These are phyloP conservation scores for Glonium stellatum DNA, from an alignment of 495 filamentous ascomycete genomes.

Conservation along the genomic window DNA sequence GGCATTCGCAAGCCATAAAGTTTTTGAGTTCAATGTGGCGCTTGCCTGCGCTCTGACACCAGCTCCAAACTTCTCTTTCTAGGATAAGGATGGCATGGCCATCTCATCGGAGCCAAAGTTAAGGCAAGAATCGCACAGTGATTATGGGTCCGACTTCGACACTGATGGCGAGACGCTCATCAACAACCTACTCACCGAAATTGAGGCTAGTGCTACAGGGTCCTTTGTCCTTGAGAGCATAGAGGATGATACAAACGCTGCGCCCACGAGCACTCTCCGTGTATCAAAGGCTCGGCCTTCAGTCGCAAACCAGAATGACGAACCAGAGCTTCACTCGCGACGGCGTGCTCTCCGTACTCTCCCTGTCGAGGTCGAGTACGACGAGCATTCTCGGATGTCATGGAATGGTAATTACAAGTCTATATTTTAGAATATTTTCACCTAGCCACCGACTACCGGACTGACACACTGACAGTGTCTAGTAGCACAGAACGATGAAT, in stretches of 20 bases:
- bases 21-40: background rate
- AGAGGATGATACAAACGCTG: conserved; percentile 17
- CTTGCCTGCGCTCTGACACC: background rate
- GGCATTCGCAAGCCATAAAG: background rate
- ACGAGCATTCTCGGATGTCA: conserved; percentile 8
- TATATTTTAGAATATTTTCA: background rate
- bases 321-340: background rate
- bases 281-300: background rate
- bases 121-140: conserved; percentile 19
- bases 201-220: conserved; percentile 13
- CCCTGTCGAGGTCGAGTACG: conserved; percentile 26
- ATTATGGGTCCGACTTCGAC: conserved; percentile 40
- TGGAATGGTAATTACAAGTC: conserved; percentile 12
- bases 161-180: conserved; percentile 24
- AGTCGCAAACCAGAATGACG: background rate
- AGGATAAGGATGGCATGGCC: conserved; percentile 14
- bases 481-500: conserved; percentile 17
- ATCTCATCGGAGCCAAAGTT: background rate
- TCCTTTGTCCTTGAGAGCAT: conserved; percentile 21
- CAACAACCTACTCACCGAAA: conserved; percentile 23
- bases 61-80: background rate
- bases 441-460: background rate
- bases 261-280: background rate
- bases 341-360: conserved; percentile 17
- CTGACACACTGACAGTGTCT: conserved; percentile 37